Evolutionary conservation across 345 rosid genomes (phyloP).

Genomic region (Boechera stricta): DNA sequence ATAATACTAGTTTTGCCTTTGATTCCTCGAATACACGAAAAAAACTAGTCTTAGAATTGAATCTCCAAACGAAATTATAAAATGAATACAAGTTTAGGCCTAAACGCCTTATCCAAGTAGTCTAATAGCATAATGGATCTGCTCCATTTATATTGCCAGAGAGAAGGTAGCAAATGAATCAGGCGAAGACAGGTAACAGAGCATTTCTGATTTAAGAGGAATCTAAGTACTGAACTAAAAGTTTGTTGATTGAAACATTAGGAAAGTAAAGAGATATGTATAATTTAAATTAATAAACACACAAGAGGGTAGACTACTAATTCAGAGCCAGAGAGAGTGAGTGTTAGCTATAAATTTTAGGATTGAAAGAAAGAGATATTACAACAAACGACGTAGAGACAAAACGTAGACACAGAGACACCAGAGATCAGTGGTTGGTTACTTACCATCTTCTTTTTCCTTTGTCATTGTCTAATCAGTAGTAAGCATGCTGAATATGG

Average conservation of each 20-base stretch:
- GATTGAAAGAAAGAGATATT: not conserved
- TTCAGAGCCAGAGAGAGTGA: slow-evolving; percentile 23
- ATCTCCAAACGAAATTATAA: no score
- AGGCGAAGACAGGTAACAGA: no score
- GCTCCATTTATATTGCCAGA: not conserved
- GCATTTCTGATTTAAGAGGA: not conserved
- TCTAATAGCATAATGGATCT: not conserved
- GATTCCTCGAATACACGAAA: no score
- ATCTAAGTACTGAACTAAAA: not conserved
- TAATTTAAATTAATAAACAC: slow-evolving; percentile 28
- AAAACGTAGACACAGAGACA: slow-evolving; percentile 19
- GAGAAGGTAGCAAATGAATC: no score
- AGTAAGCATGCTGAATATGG: slow-evolving; percentile 41
- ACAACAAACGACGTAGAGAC: slow-evolving; percentile 19
- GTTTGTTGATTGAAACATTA: not conserved
- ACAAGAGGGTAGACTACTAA: slow-evolving; percentile 10
- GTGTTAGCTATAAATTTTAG: not conserved
- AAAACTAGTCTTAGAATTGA: no score
- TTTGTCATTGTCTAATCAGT: slow-evolving; percentile 40
- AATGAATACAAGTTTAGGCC: no score
- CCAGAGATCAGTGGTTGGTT: slow-evolving; percentile 40
- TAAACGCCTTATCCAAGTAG: not conserved
- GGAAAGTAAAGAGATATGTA: slow-evolving; percentile 10
- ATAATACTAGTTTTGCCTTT: not conserved
- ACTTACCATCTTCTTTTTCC: slow-evolving; percentile 28